Evolutionary conservation across 257 asterid species (phyloP).

Genomic region (Solanum microdontum): DNA sequence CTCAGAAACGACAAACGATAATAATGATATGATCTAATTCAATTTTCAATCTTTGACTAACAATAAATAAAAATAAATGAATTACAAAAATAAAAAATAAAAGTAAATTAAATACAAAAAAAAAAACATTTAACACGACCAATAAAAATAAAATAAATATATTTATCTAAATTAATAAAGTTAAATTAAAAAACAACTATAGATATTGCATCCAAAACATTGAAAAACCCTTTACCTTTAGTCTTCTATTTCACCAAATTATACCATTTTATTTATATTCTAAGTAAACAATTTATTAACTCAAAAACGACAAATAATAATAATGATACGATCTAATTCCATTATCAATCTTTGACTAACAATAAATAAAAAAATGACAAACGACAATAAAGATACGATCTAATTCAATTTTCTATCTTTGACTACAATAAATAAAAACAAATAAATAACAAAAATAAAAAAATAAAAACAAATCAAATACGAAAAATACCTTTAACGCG

Average conservation of each 20-base stretch:
- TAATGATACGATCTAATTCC: not conserved
- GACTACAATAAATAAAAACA: not conserved
- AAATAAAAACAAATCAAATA: not conserved
- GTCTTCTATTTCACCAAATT: not conserved
- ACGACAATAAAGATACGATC: not conserved
- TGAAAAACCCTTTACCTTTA: not conserved
- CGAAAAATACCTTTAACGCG: not conserved
- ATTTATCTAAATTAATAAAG: no score
- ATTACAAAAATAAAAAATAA: not conserved
- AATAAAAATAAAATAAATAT: no score
- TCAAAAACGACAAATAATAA: not conserved
- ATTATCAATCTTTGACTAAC: not conserved
- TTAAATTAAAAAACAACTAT: no score
- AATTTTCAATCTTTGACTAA: not conserved
- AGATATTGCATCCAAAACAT: not conserved
- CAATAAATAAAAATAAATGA: not conserved
- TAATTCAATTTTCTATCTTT: not conserved
- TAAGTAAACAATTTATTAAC: not conserved
- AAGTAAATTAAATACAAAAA: not conserved
- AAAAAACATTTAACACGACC: not conserved
- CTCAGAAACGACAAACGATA: not conserved
- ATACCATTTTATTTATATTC: no score
- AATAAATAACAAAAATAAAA: not conserved
- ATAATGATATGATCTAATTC: not conserved
- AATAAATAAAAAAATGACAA: not conserved